A percentile compares a stretch with the other conserved stretches of the same genome.
Conservation (phyloP, 2,329 filamentous ascomycete species). For the Colletotrichum euphorbiae region DNA sequence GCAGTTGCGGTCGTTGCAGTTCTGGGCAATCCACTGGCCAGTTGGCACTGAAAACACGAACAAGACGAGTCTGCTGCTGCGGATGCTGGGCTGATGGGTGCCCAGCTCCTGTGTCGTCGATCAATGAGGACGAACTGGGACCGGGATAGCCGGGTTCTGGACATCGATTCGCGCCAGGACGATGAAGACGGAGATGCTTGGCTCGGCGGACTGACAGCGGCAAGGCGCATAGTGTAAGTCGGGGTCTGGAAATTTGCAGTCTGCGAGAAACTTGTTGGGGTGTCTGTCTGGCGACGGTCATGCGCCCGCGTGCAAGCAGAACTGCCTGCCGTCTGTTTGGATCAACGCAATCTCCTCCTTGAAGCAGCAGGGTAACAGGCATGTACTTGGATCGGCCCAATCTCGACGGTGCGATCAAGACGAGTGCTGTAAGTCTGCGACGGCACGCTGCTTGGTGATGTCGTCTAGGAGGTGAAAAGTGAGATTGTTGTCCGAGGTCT, state of each 20-base stretch:
- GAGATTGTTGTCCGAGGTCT: background rate
- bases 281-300: background rate
- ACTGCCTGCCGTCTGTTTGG: background rate
- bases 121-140: background rate
- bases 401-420: background rate
- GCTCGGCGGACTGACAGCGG: background rate
- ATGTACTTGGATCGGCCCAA: background rate
- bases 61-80: background rate
- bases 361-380: conserved; percentile 5
- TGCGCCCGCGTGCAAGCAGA: background rate
- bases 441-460: conserved; percentile 1
- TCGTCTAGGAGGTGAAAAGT: conserved; percentile 6
- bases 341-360: conserved; percentile 15
- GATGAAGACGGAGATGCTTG: background rate
- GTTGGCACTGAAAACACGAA: background rate
- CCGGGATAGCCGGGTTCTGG: conserved; percentile 13
- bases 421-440: background rate
- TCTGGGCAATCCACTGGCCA: conserved; percentile 3
- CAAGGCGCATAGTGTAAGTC: background rate
- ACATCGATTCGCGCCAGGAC: background rate
- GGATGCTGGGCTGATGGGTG: background rate
- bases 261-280: background rate
- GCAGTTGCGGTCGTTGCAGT: background rate
- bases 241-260: conserved; percentile 6
- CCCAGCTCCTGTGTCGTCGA: background rate